A percentile compares a stretch with the other conserved stretches of the same genome.
phyloP scores from a whole-genome alignment of 768 basidiomycete genomes.

The Pholiota conissans region DNA sequence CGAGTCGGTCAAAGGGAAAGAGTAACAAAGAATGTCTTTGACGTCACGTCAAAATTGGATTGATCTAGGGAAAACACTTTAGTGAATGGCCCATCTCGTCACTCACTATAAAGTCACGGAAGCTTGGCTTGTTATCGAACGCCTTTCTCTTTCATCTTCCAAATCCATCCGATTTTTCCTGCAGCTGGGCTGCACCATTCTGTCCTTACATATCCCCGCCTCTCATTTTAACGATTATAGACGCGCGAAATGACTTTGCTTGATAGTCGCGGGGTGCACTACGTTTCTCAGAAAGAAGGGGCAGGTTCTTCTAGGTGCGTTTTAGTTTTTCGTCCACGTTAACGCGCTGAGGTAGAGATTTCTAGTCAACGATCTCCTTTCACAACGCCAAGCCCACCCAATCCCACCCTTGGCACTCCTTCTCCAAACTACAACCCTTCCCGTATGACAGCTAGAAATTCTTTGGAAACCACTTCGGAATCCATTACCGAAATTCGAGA shows the following conservation, averaged over 20 bases:
- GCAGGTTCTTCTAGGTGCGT: neutral
- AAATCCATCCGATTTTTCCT: neutral
- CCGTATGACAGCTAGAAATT: neutral
- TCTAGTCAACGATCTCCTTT: no score
- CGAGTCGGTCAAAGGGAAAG: no score
- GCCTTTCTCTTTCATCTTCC: neutral
- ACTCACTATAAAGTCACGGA: neutral
- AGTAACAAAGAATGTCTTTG: no score
- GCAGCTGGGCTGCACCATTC: neutral
- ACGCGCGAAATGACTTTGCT: neutral
- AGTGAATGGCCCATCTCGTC: neutral
- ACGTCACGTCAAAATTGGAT: neutral
- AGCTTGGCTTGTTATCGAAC: no score
- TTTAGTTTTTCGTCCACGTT: no score
- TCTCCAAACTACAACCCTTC: neutral
- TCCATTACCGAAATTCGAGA: neutral
- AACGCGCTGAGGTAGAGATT: no score
- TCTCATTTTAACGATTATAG: neutral
- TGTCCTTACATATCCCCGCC: neutral
- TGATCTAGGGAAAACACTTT: neutral
- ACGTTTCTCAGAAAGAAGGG: no score
- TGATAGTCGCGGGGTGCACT: no score
- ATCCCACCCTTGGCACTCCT: neutral
- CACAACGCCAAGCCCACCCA: neutral
- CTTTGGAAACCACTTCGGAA: neutral